Conservation (phyloP, 139 green algal species). For the Chlorella sp. region DNA sequence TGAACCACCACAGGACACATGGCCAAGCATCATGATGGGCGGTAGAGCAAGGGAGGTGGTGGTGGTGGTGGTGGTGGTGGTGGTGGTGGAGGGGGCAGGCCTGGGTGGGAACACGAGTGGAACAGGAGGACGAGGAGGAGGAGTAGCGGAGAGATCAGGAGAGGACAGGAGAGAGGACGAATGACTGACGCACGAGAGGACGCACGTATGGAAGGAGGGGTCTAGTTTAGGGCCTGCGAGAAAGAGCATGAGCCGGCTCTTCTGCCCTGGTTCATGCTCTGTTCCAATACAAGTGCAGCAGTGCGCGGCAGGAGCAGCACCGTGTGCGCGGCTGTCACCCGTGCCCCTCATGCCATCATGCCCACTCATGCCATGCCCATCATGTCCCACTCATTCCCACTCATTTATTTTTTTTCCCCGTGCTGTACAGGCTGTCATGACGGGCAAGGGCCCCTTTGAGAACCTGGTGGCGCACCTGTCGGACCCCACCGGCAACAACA, state of each 20-base stretch:
- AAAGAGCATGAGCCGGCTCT: too few relatives aligned
- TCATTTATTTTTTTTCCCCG: too few relatives aligned
- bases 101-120: too few relatives aligned
- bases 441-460: conserved; percentile 75
- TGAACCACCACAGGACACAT: not conserved
- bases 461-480: conserved; percentile 58
- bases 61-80: too few relatives aligned
- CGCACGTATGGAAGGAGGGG: not conserved
- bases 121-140: too few relatives aligned
- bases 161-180: too few relatives aligned
- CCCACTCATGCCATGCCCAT: conserved; percentile 73
- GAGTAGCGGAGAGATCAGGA: too few relatives aligned
- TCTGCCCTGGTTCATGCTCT: not conserved
- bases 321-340: conserved; percentile 23
- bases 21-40: not conserved
- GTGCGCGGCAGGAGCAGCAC: not conserved
- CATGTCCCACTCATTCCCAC: conserved; percentile 59
- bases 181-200: not conserved
- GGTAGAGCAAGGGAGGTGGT: too few relatives aligned
- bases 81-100: too few relatives aligned
- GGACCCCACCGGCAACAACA: not conserved
- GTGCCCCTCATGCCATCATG: conserved; percentile 30
- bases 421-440: conserved; percentile 66
- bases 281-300: not conserved
- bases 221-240: not conserved